Evolutionary conservation across 2,329 filamentous ascomycete genomes (phyloP), one percentile per base, ranked within the genome.

Genomic region (Dryadomyces quercus-mongolicae): DNA sequence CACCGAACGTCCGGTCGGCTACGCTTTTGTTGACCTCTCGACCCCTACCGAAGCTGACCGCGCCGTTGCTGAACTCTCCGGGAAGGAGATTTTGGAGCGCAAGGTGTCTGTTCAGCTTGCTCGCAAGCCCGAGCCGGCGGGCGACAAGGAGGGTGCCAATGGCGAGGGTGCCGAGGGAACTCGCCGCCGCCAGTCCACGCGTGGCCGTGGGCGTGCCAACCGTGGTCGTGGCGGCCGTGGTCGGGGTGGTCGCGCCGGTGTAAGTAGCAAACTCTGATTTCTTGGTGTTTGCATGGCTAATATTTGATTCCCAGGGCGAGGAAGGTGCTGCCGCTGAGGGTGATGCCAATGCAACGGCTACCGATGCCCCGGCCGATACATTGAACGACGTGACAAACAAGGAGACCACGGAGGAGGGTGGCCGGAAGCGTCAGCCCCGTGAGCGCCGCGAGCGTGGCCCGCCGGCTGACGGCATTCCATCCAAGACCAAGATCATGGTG

Each of bases 401-500:
- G 68, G 67, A 65, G 58, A 71, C 76, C 64, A 77, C 79, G 71
- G 78, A 78, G 68, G 74, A 80, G 63, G 73, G 74, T 63, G 77
- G 79, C 63, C 80, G 83, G 71, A 75, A 76, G 67, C 78, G 77
- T 59, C 70, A 73, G 64, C 73, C 74, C 65, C 56, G 56, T 12
- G 78, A 82, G 74, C 77, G 80, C 65, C 78, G 81, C 63, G 80
- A 96, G 82, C 91, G 93, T 71, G 93, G 93, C 60, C 93, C 93
- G 61, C 93, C 93, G 57, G 92, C 95, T 72, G 92, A 98, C 70
- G 93, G 93, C 63, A 88, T 98, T 67, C 86, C 93, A 62, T 97
- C 92, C 73, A 96, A 96, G 85, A 97, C 88, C 73, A 98, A 98
- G 86, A 89, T 98, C 74, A 98, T 98, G 93, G 93, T 98, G 67